Base-by-base conservation (phyloP, 306 rosid species). In the Cucurbita pepo region DNA sequence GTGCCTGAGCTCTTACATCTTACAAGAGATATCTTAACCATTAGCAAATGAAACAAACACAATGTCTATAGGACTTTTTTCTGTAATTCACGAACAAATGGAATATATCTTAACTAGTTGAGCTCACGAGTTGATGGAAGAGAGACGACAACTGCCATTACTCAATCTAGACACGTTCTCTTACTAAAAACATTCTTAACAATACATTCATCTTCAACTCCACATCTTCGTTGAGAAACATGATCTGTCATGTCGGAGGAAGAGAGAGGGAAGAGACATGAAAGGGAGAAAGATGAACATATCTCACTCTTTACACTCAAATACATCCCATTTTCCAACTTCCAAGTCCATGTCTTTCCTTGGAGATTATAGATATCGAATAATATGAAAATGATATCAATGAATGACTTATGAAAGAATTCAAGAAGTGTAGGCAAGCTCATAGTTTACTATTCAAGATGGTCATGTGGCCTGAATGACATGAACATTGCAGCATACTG, bases 401-500 rank as follows among this genome's bases (percentile, higher is more conserved):
- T 19, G 37, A 65, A 18, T 65, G 71, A 54, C 10, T 72, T 37
- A 15, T 14, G 22, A 40, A 37, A 53, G 52, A 34, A 10, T 71
- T 71, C 38, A 53, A 37, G 37, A 54, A 70, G 1, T 65, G 54
- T 43, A 50, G 59, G 58, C 25, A 8, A 7, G 3, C 10, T 9
- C 6, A 6, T 4, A 3, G 5, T 70, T 70, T 15, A 36, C 88
- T 69, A 91, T 62, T 91, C 95, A 41, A 94, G 92, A 82, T 94
- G 99, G 63, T 94, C 99, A 69, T 94, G 99, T 47, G 99, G 99
- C 86, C 85, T 86, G 76, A 94, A 80, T 69, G 99, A 94, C 99
- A 94, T 81, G 86, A 94, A 94, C 92, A 94, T 79, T 52, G 99
- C 99, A 79, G 99, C 99, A 80, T 88, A 94, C 69, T 88, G 97